These are phyloP conservation scores for Vicia villosa DNA, from an alignment of 306 rosid species.

Conservation along the genomic window DNA sequence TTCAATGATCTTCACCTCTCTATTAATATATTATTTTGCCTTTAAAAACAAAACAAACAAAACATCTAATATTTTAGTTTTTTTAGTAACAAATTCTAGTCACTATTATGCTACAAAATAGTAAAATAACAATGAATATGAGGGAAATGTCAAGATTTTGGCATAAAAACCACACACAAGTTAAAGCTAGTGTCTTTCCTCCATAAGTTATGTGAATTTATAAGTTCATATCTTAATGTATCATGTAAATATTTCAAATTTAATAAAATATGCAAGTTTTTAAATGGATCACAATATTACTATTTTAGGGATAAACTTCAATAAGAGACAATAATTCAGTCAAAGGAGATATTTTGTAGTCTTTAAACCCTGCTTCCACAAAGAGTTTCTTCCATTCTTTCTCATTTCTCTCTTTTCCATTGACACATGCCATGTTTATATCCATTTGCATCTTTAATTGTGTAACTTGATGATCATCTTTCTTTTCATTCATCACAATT, in stretches of 20 bases:
- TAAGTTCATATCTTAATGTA: no score
- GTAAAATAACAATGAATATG: background rate
- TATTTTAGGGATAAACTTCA: slow-evolving; percentile 49
- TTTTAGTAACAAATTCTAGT: no score
- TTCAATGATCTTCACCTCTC: no score
- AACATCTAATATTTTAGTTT: no score
- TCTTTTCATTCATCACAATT: slow-evolving; percentile 35
- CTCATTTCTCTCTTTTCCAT: slow-evolving; percentile 41
- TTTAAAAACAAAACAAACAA: no score
- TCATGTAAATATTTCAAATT: no score
- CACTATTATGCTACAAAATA: background rate
- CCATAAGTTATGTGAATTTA: no score
- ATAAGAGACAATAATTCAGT: slow-evolving; percentile 48
- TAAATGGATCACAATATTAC: background rate
- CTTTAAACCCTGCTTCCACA: slow-evolving; percentile 44
- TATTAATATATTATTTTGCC: no score
- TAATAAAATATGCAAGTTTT: no score
- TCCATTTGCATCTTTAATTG: slow-evolving; percentile 40
- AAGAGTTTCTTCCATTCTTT: slow-evolving; percentile 53
- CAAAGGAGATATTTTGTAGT: slow-evolving; percentile 42
- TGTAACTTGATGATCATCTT: slow-evolving; percentile 33
- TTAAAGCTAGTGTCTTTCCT: no score
- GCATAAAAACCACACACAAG: background rate
- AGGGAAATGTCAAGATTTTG: no score
- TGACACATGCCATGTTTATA: slow-evolving; percentile 39